Conservation (phyloP, 345 rosid species). For the Linum tenue region DNA sequence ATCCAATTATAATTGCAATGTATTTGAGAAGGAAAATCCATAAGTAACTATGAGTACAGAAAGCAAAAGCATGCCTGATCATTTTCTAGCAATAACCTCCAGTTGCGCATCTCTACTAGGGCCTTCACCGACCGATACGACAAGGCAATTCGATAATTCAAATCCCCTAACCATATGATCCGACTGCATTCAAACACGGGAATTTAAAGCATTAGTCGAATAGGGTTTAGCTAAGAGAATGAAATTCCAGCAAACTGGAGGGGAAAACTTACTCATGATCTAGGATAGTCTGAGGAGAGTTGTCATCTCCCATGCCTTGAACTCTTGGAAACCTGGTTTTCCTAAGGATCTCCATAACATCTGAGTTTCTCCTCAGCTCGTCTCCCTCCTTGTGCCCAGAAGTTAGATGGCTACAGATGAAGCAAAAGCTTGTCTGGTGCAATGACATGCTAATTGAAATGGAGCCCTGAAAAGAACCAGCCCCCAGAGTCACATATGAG, state of each 20-base stretch:
- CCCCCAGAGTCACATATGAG: conserved; percentile 2
- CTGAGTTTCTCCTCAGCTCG: conserved; percentile 83
- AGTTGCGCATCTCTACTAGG: conserved; percentile 95
- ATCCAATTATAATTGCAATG: conserved; percentile 9
- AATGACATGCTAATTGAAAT: conserved; percentile 93
- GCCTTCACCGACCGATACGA: conserved; percentile 79
- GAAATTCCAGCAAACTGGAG: background rate
- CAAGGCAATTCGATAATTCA: conserved; percentile 88
- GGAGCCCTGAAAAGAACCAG: conserved; percentile 66
- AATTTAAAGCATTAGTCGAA: background rate
- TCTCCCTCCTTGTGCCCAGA: conserved; percentile 99
- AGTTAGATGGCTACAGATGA: conserved; percentile 89
- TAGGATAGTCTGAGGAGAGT: conserved; percentile 76
- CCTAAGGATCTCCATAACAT: conserved; percentile 90
- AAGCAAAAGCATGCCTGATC: conserved; percentile 60
- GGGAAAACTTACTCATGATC: conserved; percentile 62
- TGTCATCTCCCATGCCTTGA: conserved; percentile 45
- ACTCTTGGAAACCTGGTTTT: conserved; percentile 93
- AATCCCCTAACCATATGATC: conserved; percentile 94
- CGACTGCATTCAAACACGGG: conserved; percentile 39
- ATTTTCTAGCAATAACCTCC: conserved; percentile 83
- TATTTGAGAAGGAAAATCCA: background rate
- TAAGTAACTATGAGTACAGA: background rate
- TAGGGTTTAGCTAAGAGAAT: background rate
- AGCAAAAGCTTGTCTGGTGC: conserved; percentile 94